Base-by-base conservation (phyloP, 257 asterid species). In the Voacanga thouarsii region DNA sequence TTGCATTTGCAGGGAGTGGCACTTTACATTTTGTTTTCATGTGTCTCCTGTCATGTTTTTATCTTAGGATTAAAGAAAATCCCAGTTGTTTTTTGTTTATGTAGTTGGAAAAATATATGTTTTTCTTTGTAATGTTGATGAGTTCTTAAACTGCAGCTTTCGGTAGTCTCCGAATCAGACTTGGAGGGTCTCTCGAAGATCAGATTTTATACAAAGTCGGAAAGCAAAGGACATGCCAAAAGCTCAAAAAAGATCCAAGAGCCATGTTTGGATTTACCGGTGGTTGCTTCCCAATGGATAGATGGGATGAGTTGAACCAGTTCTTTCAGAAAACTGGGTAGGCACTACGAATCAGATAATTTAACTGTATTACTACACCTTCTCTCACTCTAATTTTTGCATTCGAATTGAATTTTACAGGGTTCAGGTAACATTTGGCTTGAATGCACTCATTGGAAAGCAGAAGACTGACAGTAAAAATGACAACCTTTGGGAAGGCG, bases 371-470 rank as follows among this genome's bases (percentile, higher is more conserved):
- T 5, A 43, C 47, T 43, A 10, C 26, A 23, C 61, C 24, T 55
- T 55, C 5, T 55, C 5, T 55, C 61, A 18, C 26, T 3, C 1
- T 37, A 1, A 19, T 26, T 59, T 59, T 21, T 59, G 11, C 28
- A 6, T 43, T 18, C 41, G 1, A 16, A 28, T 14, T 41, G 12
- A 19, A 59, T 14, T 71, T n/a, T 55, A 81, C 89, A 91, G 97
- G 86, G 93, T 86, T 74, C 63, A 74, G 71, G 7, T 91, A 18
- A 93, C 97, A 37, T 93, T 93, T 79, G 84, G 96, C 45, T 82
- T 93, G 87, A 94, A 94, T 78, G 97, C 97, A 18, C 88, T 94
- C 75, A 50, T 37, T 19, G 98, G 97, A 55, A 89, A 90, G 81
- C 76, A 7, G 79, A 85, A 72, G 43, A 12, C 10, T 1, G 76